These are phyloP conservation scores for Piloderma croceum DNA, from an alignment of 768 basidiomycete species.

Conservation along the genomic window DNA sequence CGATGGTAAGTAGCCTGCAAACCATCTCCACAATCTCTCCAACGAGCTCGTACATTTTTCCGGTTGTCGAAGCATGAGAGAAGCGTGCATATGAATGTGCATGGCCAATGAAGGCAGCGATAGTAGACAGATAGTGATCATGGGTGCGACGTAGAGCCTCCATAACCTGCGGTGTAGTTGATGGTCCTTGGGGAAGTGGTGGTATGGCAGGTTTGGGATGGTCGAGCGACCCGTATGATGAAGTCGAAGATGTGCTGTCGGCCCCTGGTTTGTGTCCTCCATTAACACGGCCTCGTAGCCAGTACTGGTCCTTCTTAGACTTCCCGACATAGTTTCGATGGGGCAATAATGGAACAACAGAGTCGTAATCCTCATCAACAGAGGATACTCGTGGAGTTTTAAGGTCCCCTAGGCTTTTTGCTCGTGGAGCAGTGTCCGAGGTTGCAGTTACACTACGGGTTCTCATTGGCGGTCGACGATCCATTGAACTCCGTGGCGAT, in stretches of 20 bases:
- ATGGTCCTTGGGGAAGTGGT: constrained; percentile 66
- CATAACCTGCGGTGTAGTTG: constrained; percentile 61
- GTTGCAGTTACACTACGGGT: constrained; percentile 20
- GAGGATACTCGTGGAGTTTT: constrained; percentile 27
- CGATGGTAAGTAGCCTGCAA: constrained; percentile 83
- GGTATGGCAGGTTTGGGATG: constrained; percentile 46
- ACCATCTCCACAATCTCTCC: constrained; percentile 92
- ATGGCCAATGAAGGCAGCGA: constrained; percentile 96
- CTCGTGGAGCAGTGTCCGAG: constrained; percentile 33
- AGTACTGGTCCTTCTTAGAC: constrained; percentile 36
- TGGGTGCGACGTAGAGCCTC: constrained; percentile 79
- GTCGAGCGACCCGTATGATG: constrained; percentile 50
- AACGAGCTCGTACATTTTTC: constrained; percentile 92
- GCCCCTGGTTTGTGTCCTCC: constrained; percentile 42
- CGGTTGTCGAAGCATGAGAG: constrained; percentile 90
- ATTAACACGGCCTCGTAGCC: constrained; percentile 30
- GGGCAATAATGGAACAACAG: constrained; percentile 32
- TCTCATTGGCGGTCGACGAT: constrained; percentile 31
- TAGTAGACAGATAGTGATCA: constrained; percentile 86
- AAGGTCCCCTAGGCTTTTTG: constrained; percentile 52
- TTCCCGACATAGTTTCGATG: constrained; percentile 22
- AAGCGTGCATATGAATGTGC: constrained; percentile 87
- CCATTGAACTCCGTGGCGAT: constrained; percentile 15
- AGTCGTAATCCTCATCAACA: constrained; percentile 33
- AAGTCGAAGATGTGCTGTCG: constrained; percentile 65